Evolutionary conservation across 2,329 filamentous ascomycete genomes (phyloP).

Genomic region (Cytospora piceae): DNA sequence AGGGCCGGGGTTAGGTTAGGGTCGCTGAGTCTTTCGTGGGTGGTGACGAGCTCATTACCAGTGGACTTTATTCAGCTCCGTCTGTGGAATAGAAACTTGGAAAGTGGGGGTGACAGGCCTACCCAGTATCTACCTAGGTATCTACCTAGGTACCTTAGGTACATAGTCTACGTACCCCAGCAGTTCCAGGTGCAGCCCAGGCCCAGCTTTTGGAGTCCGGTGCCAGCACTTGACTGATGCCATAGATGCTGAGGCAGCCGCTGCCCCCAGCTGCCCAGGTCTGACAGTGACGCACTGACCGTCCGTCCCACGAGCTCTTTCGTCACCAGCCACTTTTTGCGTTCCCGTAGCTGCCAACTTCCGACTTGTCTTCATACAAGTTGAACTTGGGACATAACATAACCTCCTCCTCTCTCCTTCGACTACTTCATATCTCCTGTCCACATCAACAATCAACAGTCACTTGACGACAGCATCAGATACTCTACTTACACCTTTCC

Average conservation of each 20-base stretch:
- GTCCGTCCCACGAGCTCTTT: slow-evolving; percentile 1
- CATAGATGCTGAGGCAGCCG: too few species aligned
- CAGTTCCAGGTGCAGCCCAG: too few species aligned
- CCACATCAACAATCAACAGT: not conserved
- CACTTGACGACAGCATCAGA: not conserved
- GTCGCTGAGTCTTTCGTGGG: not conserved
- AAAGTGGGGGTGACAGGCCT: not conserved
- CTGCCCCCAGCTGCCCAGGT: not conserved
- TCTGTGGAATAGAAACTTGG: not conserved
- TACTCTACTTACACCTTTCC: not conserved
- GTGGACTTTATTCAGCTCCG: not conserved
- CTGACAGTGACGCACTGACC: slow-evolving; percentile 26
- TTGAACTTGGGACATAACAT: not conserved
- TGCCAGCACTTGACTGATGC: too few species aligned
- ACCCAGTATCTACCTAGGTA: too few species aligned
- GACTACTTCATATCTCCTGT: not conserved
- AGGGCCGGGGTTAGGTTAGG: not conserved
- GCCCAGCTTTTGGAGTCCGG: too few species aligned
- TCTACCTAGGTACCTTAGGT: too few species aligned
- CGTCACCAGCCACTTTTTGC: slow-evolving; percentile 29
- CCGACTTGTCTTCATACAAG: not conserved
- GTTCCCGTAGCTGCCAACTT: slow-evolving; percentile 24
- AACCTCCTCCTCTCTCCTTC: slow-evolving; percentile 5
- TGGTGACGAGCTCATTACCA: not conserved
- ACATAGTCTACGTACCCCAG: too few species aligned